Evolutionary conservation across 1,284 basidiomycete genomes (phyloP).

Genomic region (Taiwanofungus camphoratus): DNA sequence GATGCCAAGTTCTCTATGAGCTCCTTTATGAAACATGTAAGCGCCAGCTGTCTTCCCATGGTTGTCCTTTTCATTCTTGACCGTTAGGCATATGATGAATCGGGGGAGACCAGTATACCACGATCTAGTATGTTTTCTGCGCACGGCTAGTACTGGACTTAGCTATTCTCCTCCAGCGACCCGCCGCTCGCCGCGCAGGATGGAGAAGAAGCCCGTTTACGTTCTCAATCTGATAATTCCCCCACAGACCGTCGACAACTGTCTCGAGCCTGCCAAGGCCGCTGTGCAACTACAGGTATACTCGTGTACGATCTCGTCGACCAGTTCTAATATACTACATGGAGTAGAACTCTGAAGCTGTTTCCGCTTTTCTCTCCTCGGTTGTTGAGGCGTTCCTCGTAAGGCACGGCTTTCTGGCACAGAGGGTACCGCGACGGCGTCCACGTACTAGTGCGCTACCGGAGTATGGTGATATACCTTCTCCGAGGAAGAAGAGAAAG

Average conservation of each 20-base stretch:
- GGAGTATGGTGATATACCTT: background rate
- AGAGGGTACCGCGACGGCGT: background rate
- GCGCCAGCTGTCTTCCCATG: conserved; percentile 9
- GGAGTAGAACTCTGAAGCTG: conserved; percentile 45
- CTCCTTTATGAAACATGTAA: conserved; percentile 65
- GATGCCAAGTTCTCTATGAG: conserved; percentile 62
- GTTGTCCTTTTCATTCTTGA: conserved; percentile 9
- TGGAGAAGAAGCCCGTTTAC: conserved; percentile 74
- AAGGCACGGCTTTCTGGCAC: conserved; percentile 53
- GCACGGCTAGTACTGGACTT: background rate
- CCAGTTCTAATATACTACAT: background rate
- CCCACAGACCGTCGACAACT: conserved; percentile 64
- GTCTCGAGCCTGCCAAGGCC: conserved; percentile 71
- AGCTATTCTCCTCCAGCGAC: conserved; percentile 30
- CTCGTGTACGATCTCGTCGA: background rate
- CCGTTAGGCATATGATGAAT: conserved; percentile 57
- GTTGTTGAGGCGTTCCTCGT: conserved; percentile 62
- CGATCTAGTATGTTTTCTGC: conserved; percentile 35
- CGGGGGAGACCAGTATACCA: conserved; percentile 40
- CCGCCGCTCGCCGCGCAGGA: conserved; percentile 69
- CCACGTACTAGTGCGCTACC: too few species aligned
- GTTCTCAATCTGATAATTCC: conserved; percentile 72
- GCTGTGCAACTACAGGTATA: conserved; percentile 64
- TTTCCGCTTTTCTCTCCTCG: conserved; percentile 50
- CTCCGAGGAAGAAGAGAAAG: conserved; percentile 21